Evolutionary conservation across 495 filamentous ascomycete genomes (phyloP).

Genomic region (Bombardia bombarda): DNA sequence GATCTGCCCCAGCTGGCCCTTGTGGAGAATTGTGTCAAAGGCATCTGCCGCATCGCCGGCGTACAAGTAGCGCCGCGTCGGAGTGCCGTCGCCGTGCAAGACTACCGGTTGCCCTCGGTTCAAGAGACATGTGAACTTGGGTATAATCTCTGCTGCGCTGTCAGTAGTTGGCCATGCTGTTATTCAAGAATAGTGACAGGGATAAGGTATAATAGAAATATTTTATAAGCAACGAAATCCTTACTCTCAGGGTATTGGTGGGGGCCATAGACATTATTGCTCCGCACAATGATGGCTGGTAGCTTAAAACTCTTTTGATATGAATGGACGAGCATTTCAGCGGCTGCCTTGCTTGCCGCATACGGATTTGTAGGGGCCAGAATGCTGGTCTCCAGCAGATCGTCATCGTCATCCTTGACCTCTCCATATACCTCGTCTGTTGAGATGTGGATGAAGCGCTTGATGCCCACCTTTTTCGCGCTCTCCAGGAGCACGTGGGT

Average conservation of each 20-base stretch:
- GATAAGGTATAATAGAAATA: background rate
- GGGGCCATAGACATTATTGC: slow-evolving; percentile 75
- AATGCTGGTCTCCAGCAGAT: slow-evolving; percentile 52
- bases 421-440: slow-evolving; percentile 78
- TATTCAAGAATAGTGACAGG: background rate
- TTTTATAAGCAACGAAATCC: slow-evolving; percentile 10
- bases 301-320: slow-evolving; percentile 67
- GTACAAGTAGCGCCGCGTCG: slow-evolving; percentile 61
- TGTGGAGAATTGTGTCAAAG: slow-evolving; percentile 70
- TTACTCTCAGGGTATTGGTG: slow-evolving; percentile 74
- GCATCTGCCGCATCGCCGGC: slow-evolving; percentile 68
- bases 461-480: slow-evolving; percentile 53
- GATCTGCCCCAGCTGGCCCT: slow-evolving; percentile 53
- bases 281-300: slow-evolving; percentile 61
- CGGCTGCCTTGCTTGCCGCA: slow-evolving; percentile 67
- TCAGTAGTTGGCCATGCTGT: too few relatives aligned
- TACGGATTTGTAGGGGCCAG: slow-evolving; percentile 71
- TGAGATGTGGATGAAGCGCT: slow-evolving; percentile 62
- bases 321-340: slow-evolving; percentile 72
- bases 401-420: slow-evolving; percentile 52
- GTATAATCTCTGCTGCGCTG: slow-evolving; percentile 58
- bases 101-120: slow-evolving; percentile 48
- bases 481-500: slow-evolving; percentile 67
- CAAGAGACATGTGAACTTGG: slow-evolving; percentile 63
- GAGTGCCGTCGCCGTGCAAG: slow-evolving; percentile 61